phyloP scores from a whole-genome alignment of 768 basidiomycete genomes.

The Auricularia heimuer region DNA sequence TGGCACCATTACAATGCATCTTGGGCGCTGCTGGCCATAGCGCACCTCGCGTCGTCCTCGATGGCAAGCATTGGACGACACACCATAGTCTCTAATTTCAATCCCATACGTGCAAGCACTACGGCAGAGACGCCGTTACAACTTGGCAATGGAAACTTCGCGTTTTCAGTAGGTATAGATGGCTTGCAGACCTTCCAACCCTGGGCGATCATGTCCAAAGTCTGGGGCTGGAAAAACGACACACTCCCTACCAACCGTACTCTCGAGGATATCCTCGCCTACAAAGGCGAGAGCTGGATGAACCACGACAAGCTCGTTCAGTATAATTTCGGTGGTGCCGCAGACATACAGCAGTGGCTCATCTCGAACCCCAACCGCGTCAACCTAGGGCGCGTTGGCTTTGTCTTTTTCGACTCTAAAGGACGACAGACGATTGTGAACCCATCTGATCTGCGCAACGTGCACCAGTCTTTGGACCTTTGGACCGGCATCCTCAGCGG shows the following conservation, averaged over 20 bases:
- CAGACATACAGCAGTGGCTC: conserved; percentile 41
- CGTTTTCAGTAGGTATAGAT: conserved; percentile 49
- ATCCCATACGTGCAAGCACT: conserved; percentile 40
- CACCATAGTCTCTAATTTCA: conserved; percentile 37
- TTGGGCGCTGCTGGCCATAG: too few species aligned
- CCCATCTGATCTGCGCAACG: conserved; percentile 28
- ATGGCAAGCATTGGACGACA: conserved; percentile 30
- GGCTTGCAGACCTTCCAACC: conserved; percentile 49
- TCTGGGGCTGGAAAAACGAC: conserved; percentile 55
- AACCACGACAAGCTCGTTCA: conserved; percentile 41
- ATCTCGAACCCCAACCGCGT: conserved; percentile 49
- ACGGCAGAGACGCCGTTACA: conserved; percentile 42
- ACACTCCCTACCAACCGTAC: conserved; percentile 36
- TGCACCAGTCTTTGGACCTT: conserved; percentile 38
- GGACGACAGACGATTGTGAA: conserved; percentile 24
- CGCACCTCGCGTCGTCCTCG: neutral
- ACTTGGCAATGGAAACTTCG: conserved; percentile 53
- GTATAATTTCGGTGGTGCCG: conserved; percentile 41
- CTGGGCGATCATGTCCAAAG: conserved; percentile 39
- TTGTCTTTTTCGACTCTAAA: conserved; percentile 29
- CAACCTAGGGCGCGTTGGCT: conserved; percentile 42
- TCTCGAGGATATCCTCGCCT: conserved; percentile 33
- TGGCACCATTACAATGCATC: too few species aligned
- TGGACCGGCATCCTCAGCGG: conserved; percentile 46
- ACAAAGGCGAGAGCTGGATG: conserved; percentile 39